Evolutionary conservation across 306 rosid species (phyloP), one percentile per base, ranked within the genome.

Genomic region (Trifolium subterraneum): DNA sequence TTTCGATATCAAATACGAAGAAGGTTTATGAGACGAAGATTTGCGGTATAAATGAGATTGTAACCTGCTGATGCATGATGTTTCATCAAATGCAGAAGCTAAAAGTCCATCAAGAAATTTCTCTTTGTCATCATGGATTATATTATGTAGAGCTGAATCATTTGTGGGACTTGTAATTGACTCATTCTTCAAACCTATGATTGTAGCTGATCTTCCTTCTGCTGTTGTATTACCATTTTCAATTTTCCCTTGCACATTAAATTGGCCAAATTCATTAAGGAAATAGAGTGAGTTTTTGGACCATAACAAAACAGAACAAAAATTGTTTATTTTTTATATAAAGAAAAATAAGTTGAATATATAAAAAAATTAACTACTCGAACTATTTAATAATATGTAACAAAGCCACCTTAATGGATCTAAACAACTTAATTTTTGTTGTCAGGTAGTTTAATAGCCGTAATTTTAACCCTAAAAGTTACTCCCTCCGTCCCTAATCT

Each of bases 1-100:
- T 78, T 81, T 86, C 16, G 90, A 84, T 60, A 77, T 74, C 31
- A 90, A 79, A 79, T 87, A 81, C 41, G 83, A 75, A 55, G 92
- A 84, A 8, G 96, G 87, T 35, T 82, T 86, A 39, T 80, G 77
- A 10, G 79, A 73, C 8, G 78, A 52, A 45, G 51, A 55, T 78
- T 83, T 84, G 41, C 81, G 88, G 70, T 77, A 84, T 35, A 80
- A 63, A 13, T 81, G 81, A 16, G 88, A 86, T 47, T 83, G 80
- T 10, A 63, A 33, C 77, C 90, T 84, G 64, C 91, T 85, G 19
- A 64, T 52, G 83, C 93, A 90, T 68, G 87, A 75, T 19, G 70
- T 14, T 72, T 84, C 86, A 52, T 86, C 83, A 72, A 85, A 80
- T 38, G 71, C 85, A 61, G 82, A 67, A 64, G 87, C 62, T 13